Base-by-base conservation (phyloP, 257 asterid genomes). In the Solanum etuberosum region DNA sequence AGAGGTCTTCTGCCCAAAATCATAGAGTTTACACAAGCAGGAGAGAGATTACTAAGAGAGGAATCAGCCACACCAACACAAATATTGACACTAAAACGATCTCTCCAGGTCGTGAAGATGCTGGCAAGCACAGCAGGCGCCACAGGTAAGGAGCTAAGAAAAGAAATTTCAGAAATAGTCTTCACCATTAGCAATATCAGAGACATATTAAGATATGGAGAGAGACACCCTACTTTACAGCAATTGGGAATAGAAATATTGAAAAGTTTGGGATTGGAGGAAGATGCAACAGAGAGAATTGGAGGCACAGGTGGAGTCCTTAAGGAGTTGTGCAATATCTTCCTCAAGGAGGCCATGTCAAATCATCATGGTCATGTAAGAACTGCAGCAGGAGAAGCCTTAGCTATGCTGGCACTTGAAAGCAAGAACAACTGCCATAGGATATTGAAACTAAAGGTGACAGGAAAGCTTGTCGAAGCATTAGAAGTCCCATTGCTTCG, bases 211-310 rank as follows among this genome's bases (percentile, higher is more conserved):
- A 91, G 90, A 78, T 89, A 93, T 76, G 99, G 98, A 2, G 98
- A 89, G n/a, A 90, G 74, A 15, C 94, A 93, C n/a, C 97, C 98
- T 0, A 91, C 87, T 81, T 83, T 97, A 48, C 98, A 94, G 51
- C 87, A 93, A 9, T 42, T 97, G 90, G 98, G 96, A 54, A 95
- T 95, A 3, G 98, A 97, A 82, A 93, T 95, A 4, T 76, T 97
- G 71, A 93, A 92, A 12, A 92, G 93, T 78, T 67, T 97, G 85
- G 98, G 97, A 3, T 83, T 94, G 13, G 99, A 96, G 37, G 97
- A 94, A 81, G 98, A 96, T 12, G 98, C 96, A 35, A 93, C 98
- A 0, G 99, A 96, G 93, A 93, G 94, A 88, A 97, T 96, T 57
- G 97, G 93, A 10, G 93, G 92, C 12, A 97, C 99, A 0, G 99